A percentile compares a stretch with the other conserved stretches of the same genome.
These are phyloP conservation scores for Colletotrichum neosansevieriae DNA, from an alignment of 2,329 filamentous ascomycete species.

Conservation along the genomic window DNA sequence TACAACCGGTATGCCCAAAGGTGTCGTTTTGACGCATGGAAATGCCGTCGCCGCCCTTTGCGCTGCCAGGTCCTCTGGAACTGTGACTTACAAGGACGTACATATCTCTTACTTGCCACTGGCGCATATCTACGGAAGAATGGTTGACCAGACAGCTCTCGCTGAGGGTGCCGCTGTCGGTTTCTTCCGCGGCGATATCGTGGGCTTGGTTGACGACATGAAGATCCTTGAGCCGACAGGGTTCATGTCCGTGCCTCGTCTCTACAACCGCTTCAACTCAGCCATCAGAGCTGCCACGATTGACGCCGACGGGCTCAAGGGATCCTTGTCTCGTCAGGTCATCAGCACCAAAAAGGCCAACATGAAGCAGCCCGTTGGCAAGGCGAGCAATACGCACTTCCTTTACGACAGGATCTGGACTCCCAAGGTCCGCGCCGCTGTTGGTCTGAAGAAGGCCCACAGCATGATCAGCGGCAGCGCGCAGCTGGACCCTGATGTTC, in stretches of 20 bases:
- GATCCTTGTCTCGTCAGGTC: slow-evolving; percentile 82
- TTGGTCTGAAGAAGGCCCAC: slow-evolving; percentile 81
- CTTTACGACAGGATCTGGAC: slow-evolving; percentile 91
- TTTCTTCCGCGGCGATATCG: slow-evolving; percentile 93
- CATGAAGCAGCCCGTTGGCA: slow-evolving; percentile 77
- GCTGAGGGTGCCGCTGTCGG: slow-evolving; percentile 81
- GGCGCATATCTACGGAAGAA: slow-evolving; percentile 92
- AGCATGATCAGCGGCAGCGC: slow-evolving; percentile 90
- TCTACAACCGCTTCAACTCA: slow-evolving; percentile 91
- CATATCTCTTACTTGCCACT: slow-evolving; percentile 90
- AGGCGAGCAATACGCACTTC: slow-evolving; percentile 83
- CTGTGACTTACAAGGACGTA: slow-evolving; percentile 67
- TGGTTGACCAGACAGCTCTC: slow-evolving; percentile 82
- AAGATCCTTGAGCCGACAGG: slow-evolving; percentile 86
- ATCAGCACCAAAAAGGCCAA: slow-evolving; percentile 83
- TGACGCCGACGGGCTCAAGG: slow-evolving; percentile 82
- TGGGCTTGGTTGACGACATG: slow-evolving; percentile 89
- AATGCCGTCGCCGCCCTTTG: slow-evolving; percentile 82
- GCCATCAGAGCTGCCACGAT: slow-evolving; percentile 85
- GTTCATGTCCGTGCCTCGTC: slow-evolving; percentile 89
- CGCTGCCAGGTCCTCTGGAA: slow-evolving; percentile 67
- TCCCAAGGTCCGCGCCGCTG: slow-evolving; percentile 83
- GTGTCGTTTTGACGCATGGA: slow-evolving; percentile 84
- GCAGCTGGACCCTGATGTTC: slow-evolving; percentile 87
- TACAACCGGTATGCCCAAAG: slow-evolving; percentile 86